Evolutionary conservation across 192 early-diverging fungal species (phyloP), one percentile per base, ranked within the genome.

Genomic region (Phycomyces nitens): DNA sequence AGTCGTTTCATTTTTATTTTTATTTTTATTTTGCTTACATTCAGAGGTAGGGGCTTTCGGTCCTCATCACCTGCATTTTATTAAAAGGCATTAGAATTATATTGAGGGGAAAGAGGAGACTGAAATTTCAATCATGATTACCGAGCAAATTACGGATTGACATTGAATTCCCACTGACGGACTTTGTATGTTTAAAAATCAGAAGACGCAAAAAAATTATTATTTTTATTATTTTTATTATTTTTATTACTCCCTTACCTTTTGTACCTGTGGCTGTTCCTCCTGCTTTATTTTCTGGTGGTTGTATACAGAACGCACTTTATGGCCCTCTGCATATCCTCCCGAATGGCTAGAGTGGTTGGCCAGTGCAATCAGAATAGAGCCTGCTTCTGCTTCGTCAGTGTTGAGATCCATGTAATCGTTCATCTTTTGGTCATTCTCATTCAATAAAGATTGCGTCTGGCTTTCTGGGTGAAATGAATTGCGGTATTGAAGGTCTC

Each of bases 351-450:
- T 21, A 49, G 39, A 29, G 47, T 65, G 63, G 4, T 65, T 24
- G 5, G 66, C 29, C 2, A 68, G 59, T 38, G 66, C 50, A 22
- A 68, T 44, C 5, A 68, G 27, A 27, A 68, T 68, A 29, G 66
- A 68, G 0, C 66, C 59, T 29, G 66, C 66, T 22, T 61, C 66
- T 39, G 39, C 59, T 47, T 60, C 53, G 20, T 68, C 59, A 18
- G 21, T 20, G 34, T 49, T 44, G 10, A 61, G 10, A 20, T 44
- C 23, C n/a, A 52, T 16, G 21, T 58, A 66, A 2, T 58, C 65
- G 6, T 2, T 14, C 9, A 18, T 23, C 11, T 9, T 49, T 14
- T 54, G 18, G n/a, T 14, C 4, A 42, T 34, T 38, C 1, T 56
- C 29, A 7, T 16, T 39, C 9, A 23, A 54, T 41, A 43, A 34